Percentiles rank a stretch among this genome's conserved stretches.
Conservation (phyloP, 2,329 filamentous ascomycete genomes). For the Penicillium griseofulvum region DNA sequence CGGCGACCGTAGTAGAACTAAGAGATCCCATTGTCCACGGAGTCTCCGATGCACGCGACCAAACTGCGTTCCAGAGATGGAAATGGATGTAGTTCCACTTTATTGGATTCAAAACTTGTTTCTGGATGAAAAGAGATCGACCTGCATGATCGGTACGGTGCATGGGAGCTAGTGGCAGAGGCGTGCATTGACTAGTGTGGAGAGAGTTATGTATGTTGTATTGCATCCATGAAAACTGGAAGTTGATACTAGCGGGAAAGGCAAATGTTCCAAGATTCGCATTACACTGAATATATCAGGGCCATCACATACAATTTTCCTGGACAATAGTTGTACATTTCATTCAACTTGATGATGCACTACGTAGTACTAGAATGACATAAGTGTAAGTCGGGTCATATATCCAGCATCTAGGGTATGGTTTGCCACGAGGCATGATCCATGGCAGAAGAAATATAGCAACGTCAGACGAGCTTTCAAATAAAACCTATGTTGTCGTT, state of each 20-base stretch:
- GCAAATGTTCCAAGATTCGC: neutral
- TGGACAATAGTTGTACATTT: neutral
- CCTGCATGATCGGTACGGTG: neutral
- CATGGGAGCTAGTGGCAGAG: neutral
- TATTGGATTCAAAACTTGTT: neutral
- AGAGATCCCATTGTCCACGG: neutral
- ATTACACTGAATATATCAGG: neutral
- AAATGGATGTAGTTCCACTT: neutral
- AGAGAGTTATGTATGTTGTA: neutral
- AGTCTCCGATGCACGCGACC: neutral
- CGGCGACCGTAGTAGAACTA: neutral
- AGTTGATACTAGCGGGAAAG: neutral
- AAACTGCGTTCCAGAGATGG: neutral
- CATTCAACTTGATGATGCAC: neutral
- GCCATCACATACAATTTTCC: neutral
- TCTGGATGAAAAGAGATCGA: neutral
- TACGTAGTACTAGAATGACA: neutral
- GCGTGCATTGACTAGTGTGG: neutral
- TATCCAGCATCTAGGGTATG: neutral
- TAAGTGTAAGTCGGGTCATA: neutral
- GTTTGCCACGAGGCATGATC: neutral
- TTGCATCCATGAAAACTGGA: conserved; percentile 3
- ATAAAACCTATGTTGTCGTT: too few species aligned
- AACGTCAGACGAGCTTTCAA: neutral
- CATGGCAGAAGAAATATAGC: neutral